phyloP scores from a whole-genome alignment of 192 early-diverging fungal genomes.

The Backusella luteola region DNA sequence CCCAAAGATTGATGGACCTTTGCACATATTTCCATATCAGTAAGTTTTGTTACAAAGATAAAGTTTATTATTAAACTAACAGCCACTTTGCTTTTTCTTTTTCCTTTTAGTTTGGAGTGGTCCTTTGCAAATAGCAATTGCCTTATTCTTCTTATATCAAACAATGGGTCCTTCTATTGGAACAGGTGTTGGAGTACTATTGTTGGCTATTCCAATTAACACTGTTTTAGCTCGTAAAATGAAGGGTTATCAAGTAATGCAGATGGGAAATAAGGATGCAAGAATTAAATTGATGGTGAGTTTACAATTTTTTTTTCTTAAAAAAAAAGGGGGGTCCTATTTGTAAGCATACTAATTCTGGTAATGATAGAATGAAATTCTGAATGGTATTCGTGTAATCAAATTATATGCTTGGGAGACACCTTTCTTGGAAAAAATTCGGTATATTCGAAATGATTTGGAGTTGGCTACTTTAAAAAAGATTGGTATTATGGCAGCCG shows the following conservation, averaged over 20 bases:
- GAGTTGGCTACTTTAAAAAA: conserved; percentile 77
- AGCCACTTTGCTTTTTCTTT: too few species aligned
- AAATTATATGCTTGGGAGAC: conserved; percentile 95
- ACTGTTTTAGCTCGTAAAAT: conserved; percentile 60
- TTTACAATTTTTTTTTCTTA: not conserved
- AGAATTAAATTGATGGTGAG: conserved; percentile 50
- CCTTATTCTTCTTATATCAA: conserved; percentile 18
- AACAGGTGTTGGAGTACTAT: conserved; percentile 83
- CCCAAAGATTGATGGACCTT: conserved; percentile 60
- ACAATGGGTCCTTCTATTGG: conserved; percentile 80
- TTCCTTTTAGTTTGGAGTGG: conserved; percentile 24
- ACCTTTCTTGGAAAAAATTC: conserved; percentile 69
- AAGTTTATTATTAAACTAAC: not conserved
- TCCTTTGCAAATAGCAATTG: conserved; percentile 24
- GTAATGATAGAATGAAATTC: conserved; percentile 62
- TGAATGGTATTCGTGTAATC: conserved; percentile 93
- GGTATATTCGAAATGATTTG: conserved; percentile 65
- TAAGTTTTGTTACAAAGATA: not conserved
- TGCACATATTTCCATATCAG: conserved; percentile 69
- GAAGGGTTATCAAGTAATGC: conserved; percentile 67
- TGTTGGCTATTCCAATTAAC: conserved; percentile 82
- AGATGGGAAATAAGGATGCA: conserved; percentile 86
- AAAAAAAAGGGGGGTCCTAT: not conserved
- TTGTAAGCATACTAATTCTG: not conserved
- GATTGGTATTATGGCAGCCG: conserved; percentile 69